phyloP scores from a whole-genome alignment of 371 early-diverging fungal species.

The Neoconidiobolus thromboides region DNA sequence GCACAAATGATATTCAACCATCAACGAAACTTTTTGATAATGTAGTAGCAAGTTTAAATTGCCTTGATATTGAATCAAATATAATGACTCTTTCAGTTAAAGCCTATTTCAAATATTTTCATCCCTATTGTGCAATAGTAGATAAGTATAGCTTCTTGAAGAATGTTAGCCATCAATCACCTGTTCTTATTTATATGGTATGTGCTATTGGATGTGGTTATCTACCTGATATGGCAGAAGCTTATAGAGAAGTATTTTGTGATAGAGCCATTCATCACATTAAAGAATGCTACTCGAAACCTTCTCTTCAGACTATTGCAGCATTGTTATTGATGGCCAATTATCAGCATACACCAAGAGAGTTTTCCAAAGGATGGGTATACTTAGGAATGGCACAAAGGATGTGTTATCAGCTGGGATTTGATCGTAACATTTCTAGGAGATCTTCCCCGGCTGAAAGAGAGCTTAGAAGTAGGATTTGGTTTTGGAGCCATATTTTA shows the following conservation, averaged over 20 bases:
- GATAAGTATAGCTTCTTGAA: not conserved
- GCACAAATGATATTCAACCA: too few relatives aligned
- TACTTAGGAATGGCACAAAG: not conserved
- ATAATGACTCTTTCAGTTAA: not conserved
- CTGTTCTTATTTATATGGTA: not conserved
- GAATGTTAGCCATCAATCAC: not conserved
- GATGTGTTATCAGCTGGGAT: constrained; percentile 2
- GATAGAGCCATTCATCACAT: not conserved
- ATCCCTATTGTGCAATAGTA: not conserved
- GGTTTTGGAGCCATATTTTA: constrained; percentile 1
- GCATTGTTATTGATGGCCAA: not conserved
- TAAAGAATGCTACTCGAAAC: not conserved
- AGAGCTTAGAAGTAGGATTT: not conserved
- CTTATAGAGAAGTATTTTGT: not conserved
- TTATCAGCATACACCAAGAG: not conserved
- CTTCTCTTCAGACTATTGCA: not conserved
- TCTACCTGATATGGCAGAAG: not conserved
- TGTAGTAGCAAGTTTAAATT: too few relatives aligned
- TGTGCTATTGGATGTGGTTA: constrained; percentile 4
- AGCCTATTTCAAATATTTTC: not conserved
- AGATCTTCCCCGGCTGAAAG: not conserved
- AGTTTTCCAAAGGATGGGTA: not conserved
- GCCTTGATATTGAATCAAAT: too few relatives aligned
- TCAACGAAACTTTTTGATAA: too few relatives aligned
- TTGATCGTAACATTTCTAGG: not conserved